phyloP scores from a whole-genome alignment of 164 flowering plant species.

The Pachysandra terminalis region DNA sequence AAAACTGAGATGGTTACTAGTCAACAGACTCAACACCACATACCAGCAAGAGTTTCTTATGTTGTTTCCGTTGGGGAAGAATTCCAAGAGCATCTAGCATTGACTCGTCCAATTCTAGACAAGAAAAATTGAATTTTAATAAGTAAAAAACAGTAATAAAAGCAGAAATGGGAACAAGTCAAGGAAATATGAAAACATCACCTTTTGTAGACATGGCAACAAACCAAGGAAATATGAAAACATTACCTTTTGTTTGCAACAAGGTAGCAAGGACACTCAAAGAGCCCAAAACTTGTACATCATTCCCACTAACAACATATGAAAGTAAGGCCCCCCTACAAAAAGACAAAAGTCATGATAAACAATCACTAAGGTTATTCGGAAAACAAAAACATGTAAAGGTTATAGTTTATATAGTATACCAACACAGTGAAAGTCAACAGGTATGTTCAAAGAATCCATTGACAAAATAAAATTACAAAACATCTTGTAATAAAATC shows the following conservation, averaged over 20 bases:
- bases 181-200: constrained; percentile 7
- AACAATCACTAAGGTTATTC: not conserved
- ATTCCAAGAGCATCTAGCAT: constrained; percentile 97
- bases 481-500: too few relatives aligned
- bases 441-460: too few relatives aligned
- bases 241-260: constrained; percentile 92
- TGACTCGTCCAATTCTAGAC: constrained; percentile 86
- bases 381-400: not conserved
- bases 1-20: not conserved
- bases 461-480: too few relatives aligned
- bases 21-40: constrained; percentile 7
- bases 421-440: too few relatives aligned
- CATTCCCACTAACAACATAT: constrained; percentile 58
- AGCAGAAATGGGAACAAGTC: not conserved
- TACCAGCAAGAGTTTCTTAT: constrained; percentile 90
- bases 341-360: not conserved
- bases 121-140: not conserved
- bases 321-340: constrained; percentile 76
- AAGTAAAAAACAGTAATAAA: not conserved
- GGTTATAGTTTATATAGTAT: too few relatives aligned
- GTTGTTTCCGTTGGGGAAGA: constrained; percentile 93
- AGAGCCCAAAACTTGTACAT: constrained; percentile 74
- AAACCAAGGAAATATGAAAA: not conserved
- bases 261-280: constrained; percentile 75
- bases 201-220: too few relatives aligned